A percentile compares a stretch with the other conserved stretches of the same genome.
Evolutionary conservation across 2,329 filamentous ascomycete species (phyloP).

Genomic region (Neoarthrinium moseri): DNA sequence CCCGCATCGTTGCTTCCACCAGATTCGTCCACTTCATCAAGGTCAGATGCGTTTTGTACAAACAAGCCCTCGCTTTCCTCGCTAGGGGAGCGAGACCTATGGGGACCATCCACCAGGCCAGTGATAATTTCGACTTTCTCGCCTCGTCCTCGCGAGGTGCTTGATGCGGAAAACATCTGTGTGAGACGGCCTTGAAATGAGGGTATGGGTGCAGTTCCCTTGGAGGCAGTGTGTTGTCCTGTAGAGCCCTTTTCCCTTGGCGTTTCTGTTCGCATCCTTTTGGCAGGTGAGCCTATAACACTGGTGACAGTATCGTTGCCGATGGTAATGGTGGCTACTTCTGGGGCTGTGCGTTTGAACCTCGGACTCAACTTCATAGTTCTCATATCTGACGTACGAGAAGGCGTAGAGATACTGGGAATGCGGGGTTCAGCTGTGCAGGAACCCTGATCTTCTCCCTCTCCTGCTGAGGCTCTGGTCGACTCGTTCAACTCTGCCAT

Average conservation of each 20-base stretch:
- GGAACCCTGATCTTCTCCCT: slow-evolving; percentile 7
- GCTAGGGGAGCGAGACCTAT: slow-evolving; percentile 3
- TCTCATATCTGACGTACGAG: slow-evolving; percentile 24
- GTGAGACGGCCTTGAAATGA: slow-evolving; percentile 43
- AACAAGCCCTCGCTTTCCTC: slow-evolving; percentile 1
- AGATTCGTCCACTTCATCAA: not conserved
- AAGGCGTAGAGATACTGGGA: slow-evolving; percentile 30
- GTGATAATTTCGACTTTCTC: slow-evolving; percentile 13
- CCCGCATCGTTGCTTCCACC: too few relatives aligned
- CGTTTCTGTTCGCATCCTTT: slow-evolving; percentile 42
- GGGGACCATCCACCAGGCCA: slow-evolving; percentile 12
- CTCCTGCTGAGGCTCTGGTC: slow-evolving; percentile 6
- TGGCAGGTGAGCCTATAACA: slow-evolving; percentile 58
- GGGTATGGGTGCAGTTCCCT: slow-evolving; percentile 28
- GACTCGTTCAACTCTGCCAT: slow-evolving; percentile 25
- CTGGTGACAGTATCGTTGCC: slow-evolving; percentile 67
- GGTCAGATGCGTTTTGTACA: slow-evolving; percentile 1
- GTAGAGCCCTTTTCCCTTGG: slow-evolving; percentile 26
- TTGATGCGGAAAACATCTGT: slow-evolving; percentile 42
- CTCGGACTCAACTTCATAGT: slow-evolving; percentile 18
- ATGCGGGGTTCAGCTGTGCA: slow-evolving; percentile 26
- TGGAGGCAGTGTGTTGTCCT: slow-evolving; percentile 23
- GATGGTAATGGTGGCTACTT: slow-evolving; percentile 74
- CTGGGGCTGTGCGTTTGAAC: slow-evolving; percentile 57
- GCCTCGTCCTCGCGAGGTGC: slow-evolving; percentile 7